These are phyloP conservation scores for Ceratocystis destructans DNA, from an alignment of 2,329 filamentous ascomycete genomes.

Conservation along the genomic window DNA sequence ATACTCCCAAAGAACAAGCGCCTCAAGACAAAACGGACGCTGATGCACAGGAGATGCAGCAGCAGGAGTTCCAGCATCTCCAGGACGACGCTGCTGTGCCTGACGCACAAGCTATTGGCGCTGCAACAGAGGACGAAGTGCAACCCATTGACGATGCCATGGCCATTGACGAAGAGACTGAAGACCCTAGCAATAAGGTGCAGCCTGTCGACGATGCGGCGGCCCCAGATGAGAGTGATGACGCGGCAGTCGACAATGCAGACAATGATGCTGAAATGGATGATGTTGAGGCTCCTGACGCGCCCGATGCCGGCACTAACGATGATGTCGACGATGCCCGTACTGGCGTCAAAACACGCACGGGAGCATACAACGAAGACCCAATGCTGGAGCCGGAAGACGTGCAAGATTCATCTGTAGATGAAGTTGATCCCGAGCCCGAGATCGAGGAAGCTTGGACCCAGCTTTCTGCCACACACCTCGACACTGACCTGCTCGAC, in stretches of 20 bases:
- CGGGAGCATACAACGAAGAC: constrained; percentile 44
- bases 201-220: constrained; percentile 42
- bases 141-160: constrained; percentile 77
- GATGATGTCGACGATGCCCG: constrained; percentile 32
- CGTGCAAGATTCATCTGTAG: constrained; percentile 26
- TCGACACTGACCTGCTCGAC: constrained; percentile 40
- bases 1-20: constrained; percentile 37
- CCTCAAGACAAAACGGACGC: constrained; percentile 31
- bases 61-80: constrained; percentile 86
- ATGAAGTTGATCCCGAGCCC: constrained; percentile 32
- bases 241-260: constrained; percentile 24
- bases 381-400: constrained; percentile 25
- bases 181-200: constrained; percentile 34
- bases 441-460: constrained; percentile 41
- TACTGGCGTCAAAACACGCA: constrained; percentile 45
- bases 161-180: constrained; percentile 61
- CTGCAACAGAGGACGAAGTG: constrained; percentile 75
- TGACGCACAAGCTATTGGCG: constrained; percentile 85
- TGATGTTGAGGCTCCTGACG: constrained; percentile 1
- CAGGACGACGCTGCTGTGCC: constrained; percentile 66
- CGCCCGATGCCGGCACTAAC: background rate
- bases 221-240: constrained; percentile 33
- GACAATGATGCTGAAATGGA: constrained; percentile 28
- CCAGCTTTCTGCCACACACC: constrained; percentile 60
- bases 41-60: constrained; percentile 46